Conservation (phyloP, 495 filamentous ascomycete genomes). For the Cercophora samala region DNA sequence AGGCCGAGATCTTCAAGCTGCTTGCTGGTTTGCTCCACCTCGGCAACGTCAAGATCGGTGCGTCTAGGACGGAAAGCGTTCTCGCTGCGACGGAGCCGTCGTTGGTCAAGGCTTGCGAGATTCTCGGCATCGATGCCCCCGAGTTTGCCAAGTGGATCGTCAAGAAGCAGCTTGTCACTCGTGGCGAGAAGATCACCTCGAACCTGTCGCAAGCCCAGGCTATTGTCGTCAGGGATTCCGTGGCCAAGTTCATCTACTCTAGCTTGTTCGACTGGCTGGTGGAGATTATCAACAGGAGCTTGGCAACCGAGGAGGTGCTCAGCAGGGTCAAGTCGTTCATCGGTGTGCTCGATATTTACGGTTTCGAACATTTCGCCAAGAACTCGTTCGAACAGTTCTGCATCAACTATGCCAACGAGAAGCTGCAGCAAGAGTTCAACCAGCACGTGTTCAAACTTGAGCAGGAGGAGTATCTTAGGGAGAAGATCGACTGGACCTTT, state of each 20-base stretch:
- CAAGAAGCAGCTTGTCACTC: constrained; percentile 96
- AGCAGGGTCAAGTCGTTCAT: constrained; percentile 88
- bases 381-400: constrained; percentile 99
- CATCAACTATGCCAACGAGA: constrained; percentile 99
- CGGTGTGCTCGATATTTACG: constrained; percentile 98
- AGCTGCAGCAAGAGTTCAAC: constrained; percentile 99
- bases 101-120: constrained; percentile 73
- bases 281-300: constrained; percentile 84
- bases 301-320: constrained; percentile 86
- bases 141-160: constrained; percentile 99
- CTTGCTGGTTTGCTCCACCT: constrained; percentile 91
- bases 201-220: constrained; percentile 94
- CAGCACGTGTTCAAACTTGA: constrained; percentile 99
- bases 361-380: constrained; percentile 99
- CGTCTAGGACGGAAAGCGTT: constrained; percentile 81
- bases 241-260: constrained; percentile 98
- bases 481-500: constrained; percentile 99
- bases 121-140: constrained; percentile 80
- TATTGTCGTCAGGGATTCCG: constrained; percentile 91
- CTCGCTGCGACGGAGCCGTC: constrained; percentile 77
- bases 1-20: constrained; percentile 83
- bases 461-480: constrained; percentile 95
- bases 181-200: constrained; percentile 96
- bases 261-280: constrained; percentile 99
- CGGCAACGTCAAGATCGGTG: constrained; percentile 92